Conservation (phyloP, 2,329 filamentous ascomycete species). For the Fusarium sp. region DNA sequence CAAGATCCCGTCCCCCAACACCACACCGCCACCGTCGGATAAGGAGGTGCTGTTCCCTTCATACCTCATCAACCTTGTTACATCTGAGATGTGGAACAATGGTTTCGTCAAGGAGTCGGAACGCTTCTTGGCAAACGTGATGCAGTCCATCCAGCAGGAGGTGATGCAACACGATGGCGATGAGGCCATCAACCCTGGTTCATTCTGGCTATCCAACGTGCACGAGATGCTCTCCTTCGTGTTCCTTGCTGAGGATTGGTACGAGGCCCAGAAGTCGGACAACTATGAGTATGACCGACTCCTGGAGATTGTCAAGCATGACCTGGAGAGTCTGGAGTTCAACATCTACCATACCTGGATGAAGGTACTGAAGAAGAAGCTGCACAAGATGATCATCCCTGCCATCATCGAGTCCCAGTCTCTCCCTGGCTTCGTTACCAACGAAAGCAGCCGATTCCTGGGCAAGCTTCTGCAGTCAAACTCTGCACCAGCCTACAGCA, state of each 20-base stretch:
- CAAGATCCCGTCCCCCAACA: constrained; percentile 92
- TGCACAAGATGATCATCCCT: constrained; percentile 99
- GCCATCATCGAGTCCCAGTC: constrained; percentile 99
- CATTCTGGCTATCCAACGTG: constrained; percentile 99
- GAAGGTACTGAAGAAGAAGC: constrained; percentile 99
- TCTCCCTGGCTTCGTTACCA: constrained; percentile 97
- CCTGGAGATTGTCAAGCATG: constrained; percentile 98
- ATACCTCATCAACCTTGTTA: constrained; percentile 98
- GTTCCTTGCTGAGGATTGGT: constrained; percentile 99
- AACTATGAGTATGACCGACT: constrained; percentile 99
- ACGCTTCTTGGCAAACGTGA: constrained; percentile 98
- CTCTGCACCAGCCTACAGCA: constrained; percentile 95
- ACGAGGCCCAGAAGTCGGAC: constrained; percentile 98
- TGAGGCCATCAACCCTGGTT: constrained; percentile 95
- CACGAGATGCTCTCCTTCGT: constrained; percentile 99
- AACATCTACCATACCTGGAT: constrained; percentile 99
- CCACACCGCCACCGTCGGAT: constrained; percentile 91
- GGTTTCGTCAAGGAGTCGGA: constrained; percentile 99
- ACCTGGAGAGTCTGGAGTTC: constrained; percentile 97
- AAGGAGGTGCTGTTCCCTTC: constrained; percentile 99
- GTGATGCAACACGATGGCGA: constrained; percentile 99
- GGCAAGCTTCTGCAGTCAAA: constrained; percentile 95
- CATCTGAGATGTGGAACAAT: constrained; percentile 99
- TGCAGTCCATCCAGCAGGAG: constrained; percentile 99
- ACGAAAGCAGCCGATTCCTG: constrained; percentile 97